Base-by-base conservation (phyloP, 768 basidiomycete genomes). In the Lactifluus pinguis region DNA sequence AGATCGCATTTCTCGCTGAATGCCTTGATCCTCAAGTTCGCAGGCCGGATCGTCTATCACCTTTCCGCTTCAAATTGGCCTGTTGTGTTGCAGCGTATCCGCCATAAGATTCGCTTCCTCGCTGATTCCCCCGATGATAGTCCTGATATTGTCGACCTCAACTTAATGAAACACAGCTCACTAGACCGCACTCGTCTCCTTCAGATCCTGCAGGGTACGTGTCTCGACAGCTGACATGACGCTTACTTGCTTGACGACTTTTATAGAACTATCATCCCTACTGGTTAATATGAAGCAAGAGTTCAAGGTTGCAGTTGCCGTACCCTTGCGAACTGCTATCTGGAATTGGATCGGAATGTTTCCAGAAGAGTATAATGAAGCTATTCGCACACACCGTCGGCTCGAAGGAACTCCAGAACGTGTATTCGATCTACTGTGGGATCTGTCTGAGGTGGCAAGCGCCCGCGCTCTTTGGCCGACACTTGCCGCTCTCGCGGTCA, bases 301-400 rank as follows among this genome's bases (percentile, higher is more conserved):
- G 44, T 81, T 85, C 0, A 90, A 92, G 60, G 72, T 80, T 14
- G 84, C 87, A 1, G 79, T 94, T 51, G 83, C 91, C 0, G 75
- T 81, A 30, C 82, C 87, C 30, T 77, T 95, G 39, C 83, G 91
- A 21, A 77, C 80, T 32, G 90, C 89, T 1, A 76, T 95, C 30
- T 95, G 93, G 92, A 92, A 87, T 64, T 95, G 92, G 92, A 84
- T 95, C 36, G 84, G 87, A 34, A 76, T 82, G 25, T 89, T 86
- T 68, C 86, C 90, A 0, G 74, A 76, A 6, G 90, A 97, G 69
- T 95, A 85, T 70, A 85, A 86, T 55, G 85, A 91, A 7, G 78
- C 83, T 5, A 78, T 92, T 41, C 76, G 80, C 10, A 75, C 77
- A 3, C 78, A 85, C 49, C 82, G 85, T 41, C 72, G 76, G 49